phyloP scores from a whole-genome alignment of 2,329 filamentous ascomycete species.

The Aspergillus versicolor region DNA sequence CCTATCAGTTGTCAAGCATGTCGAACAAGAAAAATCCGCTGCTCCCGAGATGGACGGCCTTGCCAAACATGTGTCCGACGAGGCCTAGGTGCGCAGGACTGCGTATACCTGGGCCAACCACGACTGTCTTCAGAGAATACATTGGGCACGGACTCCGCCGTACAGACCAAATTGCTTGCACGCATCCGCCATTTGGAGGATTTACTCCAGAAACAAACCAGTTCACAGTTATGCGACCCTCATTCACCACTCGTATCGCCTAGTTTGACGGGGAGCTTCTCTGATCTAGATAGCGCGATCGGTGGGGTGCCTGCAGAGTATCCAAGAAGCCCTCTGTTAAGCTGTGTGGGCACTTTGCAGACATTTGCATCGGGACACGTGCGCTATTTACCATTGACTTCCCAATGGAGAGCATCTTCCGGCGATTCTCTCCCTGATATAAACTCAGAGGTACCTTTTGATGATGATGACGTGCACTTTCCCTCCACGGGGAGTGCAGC shows the following conservation, averaged over 20 bases:
- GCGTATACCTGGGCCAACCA: conserved; percentile 38
- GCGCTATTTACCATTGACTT: conserved; percentile 35
- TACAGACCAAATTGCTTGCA: conserved; percentile 33
- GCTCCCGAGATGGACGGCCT: conserved; percentile 39
- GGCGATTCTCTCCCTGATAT: conserved; percentile 27
- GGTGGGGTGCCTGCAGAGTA: conserved; percentile 20
- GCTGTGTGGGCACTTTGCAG: conserved; percentile 30
- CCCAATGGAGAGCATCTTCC: conserved; percentile 31
- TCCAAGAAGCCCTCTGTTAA: conserved; percentile 21
- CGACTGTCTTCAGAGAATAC: conserved; percentile 29
- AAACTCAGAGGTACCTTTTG: conserved; percentile 28
- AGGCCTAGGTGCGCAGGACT: conserved; percentile 37
- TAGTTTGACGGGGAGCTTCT: conserved; percentile 28
- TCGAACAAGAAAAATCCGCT: conserved; percentile 41
- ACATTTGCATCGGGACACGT: conserved; percentile 37
- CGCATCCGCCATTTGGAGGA: conserved; percentile 38
- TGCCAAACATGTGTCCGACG: conserved; percentile 42
- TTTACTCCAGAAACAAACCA: conserved; percentile 34
- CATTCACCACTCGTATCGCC: conserved; percentile 27
- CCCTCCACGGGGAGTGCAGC: conserved; percentile 30
- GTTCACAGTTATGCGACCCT: conserved; percentile 20
- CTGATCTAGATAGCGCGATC: conserved; percentile 23
- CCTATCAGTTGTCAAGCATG: conserved; percentile 44
- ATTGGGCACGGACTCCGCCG: conserved; percentile 20
- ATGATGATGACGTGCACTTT: conserved; percentile 34